phyloP scores from a whole-genome alignment of 345 rosid species.

The Mangifera indica region DNA sequence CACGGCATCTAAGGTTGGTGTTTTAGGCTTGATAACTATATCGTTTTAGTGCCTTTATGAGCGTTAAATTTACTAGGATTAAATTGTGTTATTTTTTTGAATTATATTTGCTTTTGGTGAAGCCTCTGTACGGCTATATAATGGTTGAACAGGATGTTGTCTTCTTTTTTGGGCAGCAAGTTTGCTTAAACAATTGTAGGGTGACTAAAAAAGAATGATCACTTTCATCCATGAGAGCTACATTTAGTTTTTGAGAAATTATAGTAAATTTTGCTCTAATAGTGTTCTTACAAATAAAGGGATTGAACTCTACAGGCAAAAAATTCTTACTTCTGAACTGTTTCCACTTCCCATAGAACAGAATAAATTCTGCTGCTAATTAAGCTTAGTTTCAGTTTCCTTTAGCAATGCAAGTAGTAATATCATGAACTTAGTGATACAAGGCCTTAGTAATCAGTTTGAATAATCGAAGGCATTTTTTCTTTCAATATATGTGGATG shows the following conservation, averaged over 20 bases:
- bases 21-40: not conserved
- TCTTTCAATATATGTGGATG: not conserved
- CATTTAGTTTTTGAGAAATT: not conserved
- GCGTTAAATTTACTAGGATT: not conserved
- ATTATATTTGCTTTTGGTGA: not conserved
- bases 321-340: not conserved
- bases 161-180: not conserved
- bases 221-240: not conserved
- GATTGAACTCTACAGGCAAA: not conserved
- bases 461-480: not conserved
- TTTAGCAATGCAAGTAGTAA: not conserved
- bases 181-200: not conserved
- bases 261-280: not conserved
- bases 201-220: too few species aligned
- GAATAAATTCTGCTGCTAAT: not conserved
- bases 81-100: not conserved
- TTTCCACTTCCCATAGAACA: not conserved
- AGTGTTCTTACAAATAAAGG: not conserved
- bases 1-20: constrained; percentile 83
- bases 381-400: not conserved
- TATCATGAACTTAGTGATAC: not conserved
- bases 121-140: not conserved
- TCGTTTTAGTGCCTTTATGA: not conserved
- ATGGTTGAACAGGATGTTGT: constrained; percentile 7
- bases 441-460: not conserved